Conservation (phyloP, 441 rosid genomes). For the Melastoma candidum region DNA sequence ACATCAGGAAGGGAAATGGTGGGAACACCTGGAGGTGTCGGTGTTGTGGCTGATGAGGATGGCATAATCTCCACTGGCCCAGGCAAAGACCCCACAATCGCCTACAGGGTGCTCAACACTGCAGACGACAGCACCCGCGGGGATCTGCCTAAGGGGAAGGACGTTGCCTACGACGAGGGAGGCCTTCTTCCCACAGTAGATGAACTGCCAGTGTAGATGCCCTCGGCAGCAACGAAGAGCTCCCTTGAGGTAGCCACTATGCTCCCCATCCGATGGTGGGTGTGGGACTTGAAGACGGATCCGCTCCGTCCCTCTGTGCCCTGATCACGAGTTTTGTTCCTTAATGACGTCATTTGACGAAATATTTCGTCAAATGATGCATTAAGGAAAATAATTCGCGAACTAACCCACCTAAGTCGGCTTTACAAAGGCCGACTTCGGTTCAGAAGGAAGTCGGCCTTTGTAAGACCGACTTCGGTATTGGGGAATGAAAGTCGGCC, state of each 20-base stretch:
- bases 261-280: background rate
- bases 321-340: background rate
- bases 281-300: constrained; percentile 1
- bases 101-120: constrained; percentile 1
- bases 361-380: too few relatives aligned
- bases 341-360: too few relatives aligned
- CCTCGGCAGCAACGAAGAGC: background rate
- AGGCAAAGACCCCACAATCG: constrained; percentile 2
- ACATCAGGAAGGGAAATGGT: background rate
- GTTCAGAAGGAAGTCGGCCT: too few relatives aligned
- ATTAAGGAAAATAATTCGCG: too few relatives aligned
- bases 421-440: too few relatives aligned
- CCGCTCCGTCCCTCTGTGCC: constrained; percentile 3
- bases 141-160: background rate
- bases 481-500: too few relatives aligned
- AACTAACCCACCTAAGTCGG: too few relatives aligned
- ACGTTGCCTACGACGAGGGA: too few relatives aligned
- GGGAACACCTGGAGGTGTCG: background rate
- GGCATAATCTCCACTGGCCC: constrained; percentile 1
- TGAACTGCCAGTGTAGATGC: too few relatives aligned
- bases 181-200: too few relatives aligned
- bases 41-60: constrained; percentile 2
- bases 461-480: too few relatives aligned
- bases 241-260: constrained; percentile 1
- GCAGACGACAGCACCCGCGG: constrained; percentile 4